A percentile compares a stretch with the other conserved stretches of the same genome.
These are phyloP conservation scores for Trapa bicornis DNA, from an alignment of 345 rosid species.

Conservation along the genomic window DNA sequence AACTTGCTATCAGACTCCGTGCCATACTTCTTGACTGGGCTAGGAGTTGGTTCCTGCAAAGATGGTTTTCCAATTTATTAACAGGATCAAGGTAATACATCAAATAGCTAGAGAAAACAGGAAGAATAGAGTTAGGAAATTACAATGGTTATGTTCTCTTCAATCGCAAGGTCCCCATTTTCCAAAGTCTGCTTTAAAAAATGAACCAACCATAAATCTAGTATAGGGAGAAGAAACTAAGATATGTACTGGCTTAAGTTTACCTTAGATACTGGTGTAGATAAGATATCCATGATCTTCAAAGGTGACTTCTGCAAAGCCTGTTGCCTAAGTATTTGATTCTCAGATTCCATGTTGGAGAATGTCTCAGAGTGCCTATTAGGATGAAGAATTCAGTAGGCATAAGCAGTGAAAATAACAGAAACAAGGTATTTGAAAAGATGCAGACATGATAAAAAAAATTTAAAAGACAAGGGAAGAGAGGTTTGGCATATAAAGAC, in stretches of 20 bases:
- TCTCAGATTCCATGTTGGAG: conserved; percentile 75
- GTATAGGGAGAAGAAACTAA: not conserved
- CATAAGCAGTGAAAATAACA: too few relatives aligned
- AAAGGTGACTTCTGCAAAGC: conserved; percentile 38
- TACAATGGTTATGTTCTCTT: conserved; percentile 49
- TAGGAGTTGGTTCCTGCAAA: conserved; percentile 57
- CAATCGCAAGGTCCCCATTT: conserved; percentile 66
- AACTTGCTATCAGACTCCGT: conserved; percentile 59
- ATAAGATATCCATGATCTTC: conserved; percentile 46
- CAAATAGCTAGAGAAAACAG: not conserved
- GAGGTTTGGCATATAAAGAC: conserved; percentile 18
- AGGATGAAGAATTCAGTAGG: conserved; percentile 6
- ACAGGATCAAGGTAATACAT: not conserved
- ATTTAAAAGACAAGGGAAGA: not conserved
- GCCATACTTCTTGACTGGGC: conserved; percentile 48
- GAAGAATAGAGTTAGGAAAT: not conserved
- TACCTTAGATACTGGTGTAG: conserved; percentile 38
- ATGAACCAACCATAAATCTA: too few relatives aligned
- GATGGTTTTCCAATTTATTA: not conserved
- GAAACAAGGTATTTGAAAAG: not conserved
- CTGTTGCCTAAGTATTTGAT: conserved; percentile 74
- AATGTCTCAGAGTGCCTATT: conserved; percentile 82
- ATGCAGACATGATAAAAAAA: not conserved
- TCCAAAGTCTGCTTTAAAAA: conserved; percentile 47
- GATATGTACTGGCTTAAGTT: conserved; percentile 10